Conservation (phyloP, 257 asterid genomes). For the Rhazya stricta region DNA sequence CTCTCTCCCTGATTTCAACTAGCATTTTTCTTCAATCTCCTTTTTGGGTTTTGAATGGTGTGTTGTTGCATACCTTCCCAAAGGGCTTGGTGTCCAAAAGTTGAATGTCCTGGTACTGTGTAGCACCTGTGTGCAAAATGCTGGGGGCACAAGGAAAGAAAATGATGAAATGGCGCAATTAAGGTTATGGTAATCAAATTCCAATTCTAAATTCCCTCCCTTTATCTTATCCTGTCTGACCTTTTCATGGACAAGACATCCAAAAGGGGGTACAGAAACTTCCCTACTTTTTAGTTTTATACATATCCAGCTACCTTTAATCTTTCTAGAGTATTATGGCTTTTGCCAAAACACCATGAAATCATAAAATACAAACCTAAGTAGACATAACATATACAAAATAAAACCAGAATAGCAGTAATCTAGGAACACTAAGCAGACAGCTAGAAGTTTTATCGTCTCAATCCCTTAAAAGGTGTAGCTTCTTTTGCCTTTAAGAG, state of each 20-base stretch:
- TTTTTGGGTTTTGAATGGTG: neutral
- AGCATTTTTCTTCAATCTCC: too few relatives aligned
- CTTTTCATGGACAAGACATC: conserved; percentile 32
- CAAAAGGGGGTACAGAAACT: conserved; percentile 25
- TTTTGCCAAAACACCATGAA: neutral
- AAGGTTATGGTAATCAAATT: neutral
- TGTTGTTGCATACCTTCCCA: conserved; percentile 49
- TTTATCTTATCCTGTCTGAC: conserved; percentile 30
- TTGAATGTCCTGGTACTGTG: conserved; percentile 86
- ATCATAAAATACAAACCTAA: conserved; percentile 1
- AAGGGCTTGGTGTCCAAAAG: conserved; percentile 95
- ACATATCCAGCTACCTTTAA: neutral
- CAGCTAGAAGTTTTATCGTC: conserved; percentile 5
- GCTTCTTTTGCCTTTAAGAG: conserved; percentile 12
- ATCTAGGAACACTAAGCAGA: conserved; percentile 11
- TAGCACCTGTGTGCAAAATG: conserved; percentile 84
- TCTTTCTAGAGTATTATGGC: conserved; percentile 4
- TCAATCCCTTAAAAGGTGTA: conserved; percentile 15
- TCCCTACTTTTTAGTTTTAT: conserved; percentile 15
- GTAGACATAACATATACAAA: neutral
- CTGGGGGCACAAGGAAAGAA: conserved; percentile 30
- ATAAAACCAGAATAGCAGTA: neutral
- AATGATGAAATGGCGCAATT: neutral
- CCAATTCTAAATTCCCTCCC: neutral
- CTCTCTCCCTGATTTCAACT: neutral